Base-by-base conservation (phyloP, 2,329 filamentous ascomycete genomes). In the Fusarium siculi region DNA sequence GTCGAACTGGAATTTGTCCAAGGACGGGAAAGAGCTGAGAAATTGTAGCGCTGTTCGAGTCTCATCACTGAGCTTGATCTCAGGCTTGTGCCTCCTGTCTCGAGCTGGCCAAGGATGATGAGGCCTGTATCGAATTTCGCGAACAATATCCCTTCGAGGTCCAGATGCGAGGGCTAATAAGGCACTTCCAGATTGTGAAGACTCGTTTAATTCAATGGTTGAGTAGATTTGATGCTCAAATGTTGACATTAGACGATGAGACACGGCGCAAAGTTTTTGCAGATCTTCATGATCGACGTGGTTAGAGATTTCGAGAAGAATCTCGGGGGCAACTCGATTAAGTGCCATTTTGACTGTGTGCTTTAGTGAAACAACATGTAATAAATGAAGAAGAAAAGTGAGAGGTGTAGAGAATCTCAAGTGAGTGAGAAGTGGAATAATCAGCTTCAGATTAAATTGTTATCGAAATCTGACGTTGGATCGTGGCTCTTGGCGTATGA, bases 51-150 rank as follows among this genome's bases (percentile, higher is more conserved):
- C 60, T 30, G 25, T 15, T 12, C 16, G 28, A 42, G 60, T 40
- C 2, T 63, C 60, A 21, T 46, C 15, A 7, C 34, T 36, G 14
- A 61, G 42, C 18, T 28, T 43, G 18, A 64, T 11, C 0, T n/a
- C 3, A 2, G 40, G 54, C 32, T 11, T 57, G 28, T 57, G 54
- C 5, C 54, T 57, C 18, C 40, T 34, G n/a, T 57, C 40, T 7
- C 42, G 28, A 25, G 12, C 39, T 14, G 54, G 54, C 57, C 62
- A 64, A 23, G 57, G 57, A n/a, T 64, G 44, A 30, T 28, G 62
- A 8, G 57, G 62, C 4, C 19, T 53, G 30, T 64, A 64, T 6
- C 11, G n/a, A 11, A 64, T 14, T 25, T 39, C 28, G 9, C 44
- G 57, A 34, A 64, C 57, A 15, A 53, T 12, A 19, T 39, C n/a